Percentiles rank a stretch among this genome's conserved stretches.
Evolutionary conservation across 1,284 basidiomycete genomes (phyloP).

Genomic region (Puccinia hordei): DNA sequence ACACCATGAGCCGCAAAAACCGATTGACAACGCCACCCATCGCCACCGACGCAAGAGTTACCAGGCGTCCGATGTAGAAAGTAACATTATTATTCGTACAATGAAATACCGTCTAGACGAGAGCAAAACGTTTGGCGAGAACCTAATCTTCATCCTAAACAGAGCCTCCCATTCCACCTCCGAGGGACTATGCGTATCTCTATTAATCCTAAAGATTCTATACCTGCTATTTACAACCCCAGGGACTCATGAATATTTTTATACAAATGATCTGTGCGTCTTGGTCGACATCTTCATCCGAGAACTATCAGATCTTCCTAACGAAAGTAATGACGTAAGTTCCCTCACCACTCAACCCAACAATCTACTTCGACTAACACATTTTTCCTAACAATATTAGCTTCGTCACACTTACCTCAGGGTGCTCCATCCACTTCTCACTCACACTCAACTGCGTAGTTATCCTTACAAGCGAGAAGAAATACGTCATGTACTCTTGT

Average conservation of each 20-base stretch:
- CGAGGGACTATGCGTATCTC: slow-evolving; percentile 90
- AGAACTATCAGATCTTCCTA: slow-evolving; percentile 84
- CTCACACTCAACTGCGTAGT: slow-evolving; percentile 84
- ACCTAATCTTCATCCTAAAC: slow-evolving; percentile 98
- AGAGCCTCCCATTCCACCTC: slow-evolving; percentile 73
- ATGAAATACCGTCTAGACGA: slow-evolving; percentile 78
- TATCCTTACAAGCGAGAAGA: slow-evolving; percentile 87
- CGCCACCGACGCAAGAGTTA: slow-evolving; percentile 11
- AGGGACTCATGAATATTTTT: slow-evolving; percentile 93
- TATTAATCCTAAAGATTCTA: slow-evolving; percentile 89
- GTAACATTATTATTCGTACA: slow-evolving; percentile 78
- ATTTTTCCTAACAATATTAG: slow-evolving; percentile 61
- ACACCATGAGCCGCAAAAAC: slow-evolving; percentile 50
- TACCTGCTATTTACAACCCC: slow-evolving; percentile 93
- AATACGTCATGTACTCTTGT: slow-evolving; percentile 80
- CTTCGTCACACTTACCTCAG: slow-evolving; percentile 94
- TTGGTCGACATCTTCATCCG: slow-evolving; percentile 94
- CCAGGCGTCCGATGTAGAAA: slow-evolving; percentile 5
- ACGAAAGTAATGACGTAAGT: slow-evolving; percentile 85
- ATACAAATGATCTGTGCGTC: slow-evolving; percentile 94
- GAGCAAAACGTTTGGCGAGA: slow-evolving; percentile 94
- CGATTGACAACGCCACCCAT: neutral
- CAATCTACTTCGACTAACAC: slow-evolving; percentile 1
- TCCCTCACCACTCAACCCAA: neutral
- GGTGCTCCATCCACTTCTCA: slow-evolving; percentile 90